Evolutionary conservation across 805 yeast genomes (phyloP).

Genomic region (Starmerella bombi): DNA sequence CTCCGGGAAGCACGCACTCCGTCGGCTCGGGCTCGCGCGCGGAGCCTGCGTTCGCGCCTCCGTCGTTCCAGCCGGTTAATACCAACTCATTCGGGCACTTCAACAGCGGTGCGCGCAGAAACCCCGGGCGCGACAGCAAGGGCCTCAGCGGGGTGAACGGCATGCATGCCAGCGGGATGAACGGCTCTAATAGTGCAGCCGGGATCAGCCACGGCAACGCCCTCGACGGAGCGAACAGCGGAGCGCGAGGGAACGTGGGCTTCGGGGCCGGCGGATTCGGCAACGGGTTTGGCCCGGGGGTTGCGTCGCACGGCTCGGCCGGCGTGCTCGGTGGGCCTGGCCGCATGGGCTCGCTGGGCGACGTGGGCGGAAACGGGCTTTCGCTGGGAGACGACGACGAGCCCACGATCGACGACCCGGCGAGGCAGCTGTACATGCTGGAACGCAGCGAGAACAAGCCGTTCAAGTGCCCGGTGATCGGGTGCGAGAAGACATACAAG

Average conservation of each 20-base stretch:
- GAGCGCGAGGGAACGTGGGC: no score
- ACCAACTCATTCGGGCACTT: background rate
- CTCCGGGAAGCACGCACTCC: background rate
- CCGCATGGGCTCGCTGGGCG: background rate
- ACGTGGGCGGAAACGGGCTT: background rate
- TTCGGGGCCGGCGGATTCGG: no score
- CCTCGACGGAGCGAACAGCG: background rate
- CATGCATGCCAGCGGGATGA: background rate
- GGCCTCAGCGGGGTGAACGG: background rate
- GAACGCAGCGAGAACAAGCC: constrained; percentile 90
- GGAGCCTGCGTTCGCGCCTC: constrained; percentile 17
- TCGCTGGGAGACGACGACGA: constrained; percentile 39
- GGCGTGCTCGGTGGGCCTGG: background rate
- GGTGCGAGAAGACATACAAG: constrained; percentile 94
- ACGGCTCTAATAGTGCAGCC: background rate
- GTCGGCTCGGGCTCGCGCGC: background rate
- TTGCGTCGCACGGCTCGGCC: background rate
- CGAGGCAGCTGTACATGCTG: constrained; percentile 81
- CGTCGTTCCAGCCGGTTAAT: constrained; percentile 16
- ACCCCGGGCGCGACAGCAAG: no score
- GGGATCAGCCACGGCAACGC: background rate
- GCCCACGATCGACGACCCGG: constrained; percentile 92
- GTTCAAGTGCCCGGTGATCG: constrained; percentile 93
- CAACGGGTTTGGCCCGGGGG: no score
- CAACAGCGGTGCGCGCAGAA: background rate